Conservation (phyloP, 1,284 basidiomycete species). For the Tylopilus sp. region DNA sequence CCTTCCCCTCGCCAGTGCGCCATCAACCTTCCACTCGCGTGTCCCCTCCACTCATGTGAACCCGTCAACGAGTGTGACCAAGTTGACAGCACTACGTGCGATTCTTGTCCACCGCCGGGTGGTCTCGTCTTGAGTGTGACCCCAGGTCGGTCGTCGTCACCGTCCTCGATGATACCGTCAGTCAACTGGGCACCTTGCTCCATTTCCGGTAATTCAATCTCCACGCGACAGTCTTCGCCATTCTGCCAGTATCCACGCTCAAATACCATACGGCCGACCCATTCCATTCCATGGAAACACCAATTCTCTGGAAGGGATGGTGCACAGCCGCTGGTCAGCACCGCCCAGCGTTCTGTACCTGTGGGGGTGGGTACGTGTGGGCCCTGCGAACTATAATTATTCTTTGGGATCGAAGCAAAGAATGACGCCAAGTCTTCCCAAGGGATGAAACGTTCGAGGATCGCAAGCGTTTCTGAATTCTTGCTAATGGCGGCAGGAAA, state of each 20-base stretch:
- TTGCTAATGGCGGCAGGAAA: conserved; percentile 86
- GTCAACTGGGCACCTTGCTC: conserved; percentile 66
- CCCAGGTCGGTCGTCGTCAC: conserved; percentile 62
- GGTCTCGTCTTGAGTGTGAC: conserved; percentile 38
- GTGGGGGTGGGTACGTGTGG: conserved; percentile 38
- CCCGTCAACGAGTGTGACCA: conserved; percentile 82
- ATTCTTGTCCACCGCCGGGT: conserved; percentile 79
- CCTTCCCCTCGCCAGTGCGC: conserved; percentile 77
- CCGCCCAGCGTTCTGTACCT: conserved; percentile 59
- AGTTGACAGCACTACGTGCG: conserved; percentile 74
- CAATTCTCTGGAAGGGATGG: conserved; percentile 94
- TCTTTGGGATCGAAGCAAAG: conserved; percentile 71
- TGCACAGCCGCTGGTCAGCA: conserved; percentile 72
- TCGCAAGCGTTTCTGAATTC: conserved; percentile 66
- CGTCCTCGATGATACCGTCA: conserved; percentile 87
- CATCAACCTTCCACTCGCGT: conserved; percentile 75
- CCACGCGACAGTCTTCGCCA: conserved; percentile 71
- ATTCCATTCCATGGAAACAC: conserved; percentile 95
- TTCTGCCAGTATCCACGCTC: conserved; percentile 93
- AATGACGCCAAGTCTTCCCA: conserved; percentile 85
- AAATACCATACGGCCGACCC: conserved; percentile 90
- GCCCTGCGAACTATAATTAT: conserved; percentile 61
- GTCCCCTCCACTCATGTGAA: conserved; percentile 75
- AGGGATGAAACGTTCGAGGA: conserved; percentile 84
- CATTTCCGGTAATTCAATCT: conserved; percentile 84